Base-by-base conservation (phyloP, 768 basidiomycete species). In the Xerocomellus intermedius region DNA sequence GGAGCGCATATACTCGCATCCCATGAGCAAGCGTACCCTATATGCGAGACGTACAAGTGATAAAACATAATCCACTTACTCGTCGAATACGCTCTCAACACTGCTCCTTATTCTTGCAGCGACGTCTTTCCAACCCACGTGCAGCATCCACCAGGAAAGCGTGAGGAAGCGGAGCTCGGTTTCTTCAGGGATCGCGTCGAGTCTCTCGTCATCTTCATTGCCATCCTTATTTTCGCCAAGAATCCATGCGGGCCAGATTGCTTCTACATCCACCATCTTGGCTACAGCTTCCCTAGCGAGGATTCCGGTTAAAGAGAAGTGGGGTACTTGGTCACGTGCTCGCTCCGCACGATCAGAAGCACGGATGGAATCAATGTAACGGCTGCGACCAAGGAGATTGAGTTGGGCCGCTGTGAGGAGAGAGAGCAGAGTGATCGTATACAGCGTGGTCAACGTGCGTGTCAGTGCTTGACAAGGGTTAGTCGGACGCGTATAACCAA, bases 121-220 rank as follows among this genome's bases (percentile, higher is more conserved):
- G 0, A 98, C 79, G 54, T 87, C 86, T 61, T 87, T 89, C 94
- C 94, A 96, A 0, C 95, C 94, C 4, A 93, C 87, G 65, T 97
- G 86, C 52, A 96, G 64, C 10, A 96, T 76, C 93, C 94, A 96
- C 93, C 94, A 98, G 37, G 86, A 90, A 62, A 95, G 80, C 0
- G 89, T 92, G 47, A 97, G 74, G 66, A 85, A 98, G 65, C 85
- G 83, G 56, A 82, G 77, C 69, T 95, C 93, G 6, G 84, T 82
- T 50, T 87, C 87, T 35, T 87, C 86, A 33, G 69, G 75, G 8
- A 86, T 72, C n/a, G 50, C 61, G n/a, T 71, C 69, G 10, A 65
- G 65, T 33, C 52, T 64, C n/a, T 72, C 63, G 19, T 67, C 63
- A 8, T 59, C 66, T 17, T 67, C 69, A 8, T 62, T 66, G 28